Evolutionary conservation across 1,284 basidiomycete species (phyloP), one percentile per base, ranked within the genome.

Genomic region (Boletus mariae): DNA sequence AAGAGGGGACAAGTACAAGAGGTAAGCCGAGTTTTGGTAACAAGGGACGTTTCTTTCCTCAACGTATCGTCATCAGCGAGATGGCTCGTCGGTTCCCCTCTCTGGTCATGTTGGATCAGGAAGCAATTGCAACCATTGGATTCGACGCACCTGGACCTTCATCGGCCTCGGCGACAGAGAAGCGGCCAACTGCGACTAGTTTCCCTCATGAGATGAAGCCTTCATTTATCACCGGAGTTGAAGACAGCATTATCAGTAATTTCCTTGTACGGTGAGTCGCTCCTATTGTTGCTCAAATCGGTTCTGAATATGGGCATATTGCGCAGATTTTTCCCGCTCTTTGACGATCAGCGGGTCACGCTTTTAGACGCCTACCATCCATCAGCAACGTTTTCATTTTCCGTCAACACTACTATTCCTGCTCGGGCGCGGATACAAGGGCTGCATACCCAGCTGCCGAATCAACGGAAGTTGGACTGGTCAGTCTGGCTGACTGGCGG

Each of bases 321-420:
- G 23, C 32, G 4, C 59, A 93, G 92, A 56, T 96, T 88, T 71
- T 96, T 97, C 73, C 80, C 85, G 3, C 71, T 85, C 2, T 96
- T 90, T 68, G 96, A 99, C 71, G 78, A 75, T 28, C 82, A 90
- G 59, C 84, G 96, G 26, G 71, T 76, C 0, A 74, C 79, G 3
- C 79, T 97, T 6, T 62, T 82, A 35, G 78, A 88, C 45, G 92
- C 80, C 7, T 99, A 98, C 68, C 84, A 90, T 56, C 82, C 89
- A 0, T 75, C 82, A 37, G 90, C 95, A 12, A 94, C 92, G 10
- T 94, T 98, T 66, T 96, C 94, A 0, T 88, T 88, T 68, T 87
- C 88, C 12, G 80, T 84, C 60, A 94, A 94, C 68, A 94, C 94
- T 3, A 68, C 77, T 2, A 87, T 94, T 45, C 91, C 92, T 5